A percentile compares a stretch with the other conserved stretches of the same genome.
Conservation (phyloP, 225 moss, liverwort and hornwort species). For the Pseudoscleropodium purum region DNA sequence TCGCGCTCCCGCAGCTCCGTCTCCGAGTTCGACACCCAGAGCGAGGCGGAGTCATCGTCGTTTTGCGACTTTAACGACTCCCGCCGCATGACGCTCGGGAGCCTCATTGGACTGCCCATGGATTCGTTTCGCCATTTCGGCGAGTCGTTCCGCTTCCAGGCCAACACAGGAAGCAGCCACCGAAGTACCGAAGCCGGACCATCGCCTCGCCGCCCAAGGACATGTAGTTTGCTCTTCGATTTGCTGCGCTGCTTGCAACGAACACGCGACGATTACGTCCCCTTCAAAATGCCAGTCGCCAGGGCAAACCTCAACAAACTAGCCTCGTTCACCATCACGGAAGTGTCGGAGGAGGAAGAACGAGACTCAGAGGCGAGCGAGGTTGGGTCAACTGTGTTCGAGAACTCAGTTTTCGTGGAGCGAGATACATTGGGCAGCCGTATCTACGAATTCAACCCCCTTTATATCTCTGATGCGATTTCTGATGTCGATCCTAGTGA, state of each 20-base stretch:
- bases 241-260: conserved; percentile 15
- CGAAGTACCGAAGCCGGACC: not conserved
- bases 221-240: conserved; percentile 24
- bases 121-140: conserved; percentile 15
- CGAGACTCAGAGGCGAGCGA: not conserved
- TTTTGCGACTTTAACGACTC: conserved; percentile 37
- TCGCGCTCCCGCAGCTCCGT: conserved; percentile 19
- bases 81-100: conserved; percentile 30
- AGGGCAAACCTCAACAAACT: not conserved
- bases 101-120: conserved; percentile 37
- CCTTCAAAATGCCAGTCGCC: not conserved
- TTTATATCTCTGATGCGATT: conserved; percentile 13
- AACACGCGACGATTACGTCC: not conserved
- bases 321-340: conserved; percentile 24
- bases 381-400: conserved; percentile 1
- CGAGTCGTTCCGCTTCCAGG: conserved; percentile 18
- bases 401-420: conserved; percentile 31
- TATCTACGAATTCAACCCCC: conserved; percentile 39
- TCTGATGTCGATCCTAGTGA: conserved; percentile 2
- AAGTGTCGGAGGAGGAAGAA: conserved; percentile 20
- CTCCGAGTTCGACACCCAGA: conserved; percentile 31
- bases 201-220: conserved; percentile 17
- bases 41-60: conserved; percentile 11
- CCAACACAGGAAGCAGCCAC: not conserved
- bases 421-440: conserved; percentile 19